Conservation (phyloP, 257 asterid species). For the Scutellaria minor region DNA sequence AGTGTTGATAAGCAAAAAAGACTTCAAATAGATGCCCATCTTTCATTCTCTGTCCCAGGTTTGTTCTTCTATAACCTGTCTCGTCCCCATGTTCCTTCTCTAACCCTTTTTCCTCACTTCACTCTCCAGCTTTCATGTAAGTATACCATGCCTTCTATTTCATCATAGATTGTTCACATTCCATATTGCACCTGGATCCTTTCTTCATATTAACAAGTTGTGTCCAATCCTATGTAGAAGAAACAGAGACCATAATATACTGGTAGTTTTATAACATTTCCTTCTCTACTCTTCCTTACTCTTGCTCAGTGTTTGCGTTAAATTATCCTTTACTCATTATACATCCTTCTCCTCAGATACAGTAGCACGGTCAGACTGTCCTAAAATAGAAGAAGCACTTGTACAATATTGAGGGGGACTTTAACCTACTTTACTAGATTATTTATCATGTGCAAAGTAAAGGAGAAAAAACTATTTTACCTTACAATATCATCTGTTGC, state of each 20-base stretch:
- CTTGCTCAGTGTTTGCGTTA: not conserved
- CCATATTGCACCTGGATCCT: constrained; percentile 24
- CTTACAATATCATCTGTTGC: constrained; percentile 20
- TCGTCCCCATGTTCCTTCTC: constrained; percentile 33
- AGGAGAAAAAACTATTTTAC: constrained; percentile 16
- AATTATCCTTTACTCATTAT: not conserved
- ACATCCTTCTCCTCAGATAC: constrained; percentile 15
- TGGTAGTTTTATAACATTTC: not conserved
- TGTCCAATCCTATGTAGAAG: not conserved
- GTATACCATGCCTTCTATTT: not conserved
- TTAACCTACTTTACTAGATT: constrained; percentile 14
- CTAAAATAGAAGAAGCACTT: not conserved
- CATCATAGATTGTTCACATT: constrained; percentile 11
- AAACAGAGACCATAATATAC: not conserved
- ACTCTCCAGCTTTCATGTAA: constrained; percentile 24
- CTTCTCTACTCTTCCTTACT: constrained; percentile 2
- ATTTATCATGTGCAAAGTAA: not conserved
- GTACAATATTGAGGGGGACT: constrained; percentile 9
- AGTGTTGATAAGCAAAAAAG: constrained; percentile 38
- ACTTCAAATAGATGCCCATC: constrained; percentile 40
- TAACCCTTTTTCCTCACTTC: constrained; percentile 32
- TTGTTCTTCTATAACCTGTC: constrained; percentile 40
- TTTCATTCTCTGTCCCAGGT: constrained; percentile 40
- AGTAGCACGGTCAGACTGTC: not conserved
- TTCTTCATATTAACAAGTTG: constrained; percentile 13